Evolutionary conservation across 495 filamentous ascomycete genomes (phyloP), one percentile per base, ranked within the genome.

Genomic region (Penicillium canescens): DNA sequence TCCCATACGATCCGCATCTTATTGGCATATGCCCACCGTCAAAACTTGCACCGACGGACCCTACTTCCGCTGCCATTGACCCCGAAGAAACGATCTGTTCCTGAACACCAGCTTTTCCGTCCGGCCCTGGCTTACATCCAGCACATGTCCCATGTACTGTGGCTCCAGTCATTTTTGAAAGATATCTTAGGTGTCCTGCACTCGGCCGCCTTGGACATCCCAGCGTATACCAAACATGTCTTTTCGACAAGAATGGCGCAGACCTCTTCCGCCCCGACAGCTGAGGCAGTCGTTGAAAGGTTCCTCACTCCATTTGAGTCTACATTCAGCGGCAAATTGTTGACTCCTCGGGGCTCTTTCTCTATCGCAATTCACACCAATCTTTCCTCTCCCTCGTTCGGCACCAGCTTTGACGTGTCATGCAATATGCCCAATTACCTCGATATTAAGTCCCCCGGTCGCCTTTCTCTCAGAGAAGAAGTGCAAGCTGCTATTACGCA

Each of bases 11-110:
- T 91, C 12, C 82, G 85, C 14, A 78, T 93, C 36, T 78, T 92
- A 4, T 81, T 93, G n/a, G 79, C 79, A 26, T 83, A 88, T 55
- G 80, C 85, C 9, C 89, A 95, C 63, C 78, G 84, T 18, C 80
- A 86, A 54, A 90, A 84, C 39, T 75, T 87, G 11, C 76, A 76
- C 11, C 79, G 77, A 3, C 79, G 89, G 36, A 86, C 82, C 6
- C 81, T 84, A 53, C 66, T 77, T 0, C 85, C 87, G 16, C 78
- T 78, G 0, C 82, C 86, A 0, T 64, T 88, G n/a, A 76, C 75
- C 3, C 72, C 70, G 6, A 68, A 69, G 35, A 83, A 74, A 47
- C 75, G 76, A 41, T 51, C 74, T 7, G 62, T 67, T 3, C 79
- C 75, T 0, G 72, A 85, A 37, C 83, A 89, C 46, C 69, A 73